Evolutionary conservation across 1,284 basidiomycete genomes (phyloP).

Genomic region (Ustilago crameri): DNA sequence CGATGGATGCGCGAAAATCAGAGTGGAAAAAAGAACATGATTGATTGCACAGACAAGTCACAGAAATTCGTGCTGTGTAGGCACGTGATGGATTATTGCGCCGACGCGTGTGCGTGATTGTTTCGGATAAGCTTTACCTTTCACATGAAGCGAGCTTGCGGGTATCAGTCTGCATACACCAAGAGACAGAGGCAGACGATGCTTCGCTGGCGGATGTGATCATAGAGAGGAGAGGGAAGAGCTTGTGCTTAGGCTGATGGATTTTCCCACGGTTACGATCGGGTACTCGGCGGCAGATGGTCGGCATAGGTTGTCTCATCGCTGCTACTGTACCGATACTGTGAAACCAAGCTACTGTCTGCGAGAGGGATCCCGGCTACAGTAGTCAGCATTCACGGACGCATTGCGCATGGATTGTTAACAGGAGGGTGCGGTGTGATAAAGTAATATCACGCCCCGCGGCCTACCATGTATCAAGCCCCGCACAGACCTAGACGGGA

Average conservation of each 20-base stretch:
- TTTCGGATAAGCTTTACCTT: not conserved
- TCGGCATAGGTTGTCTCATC: not conserved
- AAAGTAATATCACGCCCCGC: no score
- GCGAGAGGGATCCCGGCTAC: no score
- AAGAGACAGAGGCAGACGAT: not conserved
- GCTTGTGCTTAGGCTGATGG: not conserved
- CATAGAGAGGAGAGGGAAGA: conserved; percentile 15
- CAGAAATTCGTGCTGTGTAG: not conserved
- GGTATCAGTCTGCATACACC: not conserved
- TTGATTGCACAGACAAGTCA: not conserved
- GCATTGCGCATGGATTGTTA: no score
- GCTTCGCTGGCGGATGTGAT: conserved; percentile 20
- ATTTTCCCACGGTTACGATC: conserved; percentile 26
- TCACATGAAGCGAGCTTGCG: not conserved
- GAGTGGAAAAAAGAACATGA: no score
- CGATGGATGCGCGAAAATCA: not conserved
- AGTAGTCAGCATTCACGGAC: no score
- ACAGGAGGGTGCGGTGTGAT: no score
- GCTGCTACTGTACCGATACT: not conserved
- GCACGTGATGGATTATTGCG: conserved; percentile 28
- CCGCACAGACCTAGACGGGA: conserved; percentile 1
- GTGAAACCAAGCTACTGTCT: no score
- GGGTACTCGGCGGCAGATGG: conserved; percentile 8
- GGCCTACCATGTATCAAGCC: not conserved
- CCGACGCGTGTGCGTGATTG: conserved; percentile 20